Evolutionary conservation across 2,329 filamentous ascomycete genomes (phyloP), one percentile per base, ranked within the genome.

Genomic region (Colletotrichum sojae): DNA sequence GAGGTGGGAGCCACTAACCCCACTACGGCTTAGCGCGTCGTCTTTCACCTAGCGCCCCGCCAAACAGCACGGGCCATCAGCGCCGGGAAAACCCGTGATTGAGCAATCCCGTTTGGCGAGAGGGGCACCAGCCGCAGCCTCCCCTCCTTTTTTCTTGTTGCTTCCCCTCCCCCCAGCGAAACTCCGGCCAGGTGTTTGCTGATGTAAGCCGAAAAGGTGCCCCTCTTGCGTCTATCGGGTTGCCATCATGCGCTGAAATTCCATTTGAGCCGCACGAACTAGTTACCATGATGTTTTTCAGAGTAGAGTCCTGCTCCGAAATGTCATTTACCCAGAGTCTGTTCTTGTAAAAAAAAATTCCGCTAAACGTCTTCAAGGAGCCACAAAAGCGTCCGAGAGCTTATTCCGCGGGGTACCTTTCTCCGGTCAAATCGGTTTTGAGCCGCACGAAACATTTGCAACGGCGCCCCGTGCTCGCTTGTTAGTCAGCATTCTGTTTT

Each of bases 1-100:
- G 77, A 81, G 80, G 71, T 83, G 80, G 78, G 81, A 79, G 73
- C 63, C 74, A 77, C 81, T 83, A 83, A 75, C 62, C 78, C 74
- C 43, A 40, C 46, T 6, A n/a, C 10, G 65, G 52, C 22, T 27
- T 71, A 71, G 68, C 57, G 61, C 20, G 27, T 40, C 53, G 22
- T 61, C 62, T 69, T 52, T 59, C 39, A 71, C 64, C 60, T 61
- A 64, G 60, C 61, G 69, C 60, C 69, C 69, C 67, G 63, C 67
- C 63, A 63, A 61, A 63, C 31, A 46, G 59, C 65, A 61, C 39
- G 62, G 67, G 15, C 63, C 63, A 67, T 12, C 5, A 22, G 5
- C 5, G 16, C 55, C 51, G 60, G 62, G 61, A 62, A 61, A 69
- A 36, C 69, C 70, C 69, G 70, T 72, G 63, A 72, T 72, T 71